Evolutionary conservation across 108 stramenopile species (phyloP).

Genomic region (Skeletonema grethae): DNA sequence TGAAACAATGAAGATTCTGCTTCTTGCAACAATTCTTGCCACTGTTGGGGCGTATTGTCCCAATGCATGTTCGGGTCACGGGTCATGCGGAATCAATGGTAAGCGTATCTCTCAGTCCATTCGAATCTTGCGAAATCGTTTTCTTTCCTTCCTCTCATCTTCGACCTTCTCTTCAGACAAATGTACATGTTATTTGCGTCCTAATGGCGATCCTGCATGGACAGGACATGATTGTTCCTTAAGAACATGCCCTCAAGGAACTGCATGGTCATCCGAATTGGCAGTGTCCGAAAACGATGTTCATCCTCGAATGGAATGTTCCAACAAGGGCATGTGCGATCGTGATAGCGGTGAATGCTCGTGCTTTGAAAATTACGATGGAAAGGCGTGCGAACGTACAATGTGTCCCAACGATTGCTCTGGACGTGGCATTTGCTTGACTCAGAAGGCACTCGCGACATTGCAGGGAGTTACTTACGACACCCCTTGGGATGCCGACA

Average conservation of each 20-base stretch:
- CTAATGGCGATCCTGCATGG: slow-evolving; percentile 72
- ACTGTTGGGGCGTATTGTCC: slow-evolving; percentile 51
- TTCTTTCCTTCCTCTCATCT: not conserved
- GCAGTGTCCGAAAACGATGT: slow-evolving; percentile 49
- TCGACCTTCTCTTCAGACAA: not conserved
- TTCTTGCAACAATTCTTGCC: slow-evolving; percentile 34
- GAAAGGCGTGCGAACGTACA: slow-evolving; percentile 78
- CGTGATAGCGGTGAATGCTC: slow-evolving; percentile 67
- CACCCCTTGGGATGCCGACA: slow-evolving; percentile 80
- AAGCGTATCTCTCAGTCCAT: not conserved
- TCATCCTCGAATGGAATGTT: slow-evolving; percentile 79
- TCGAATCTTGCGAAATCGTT: not conserved
- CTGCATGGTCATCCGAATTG: slow-evolving; percentile 54
- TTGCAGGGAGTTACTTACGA: slow-evolving; percentile 46
- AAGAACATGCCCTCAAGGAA: slow-evolving; percentile 77
- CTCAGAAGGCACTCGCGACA: slow-evolving; percentile 68
- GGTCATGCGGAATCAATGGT: slow-evolving; percentile 63
- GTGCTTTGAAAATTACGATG: slow-evolving; percentile 86
- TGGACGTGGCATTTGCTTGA: slow-evolving; percentile 68
- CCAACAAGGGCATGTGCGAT: slow-evolving; percentile 81
- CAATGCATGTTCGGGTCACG: slow-evolving; percentile 64
- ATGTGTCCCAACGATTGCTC: slow-evolving; percentile 76
- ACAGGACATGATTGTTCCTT: slow-evolving; percentile 77
- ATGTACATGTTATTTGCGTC: slow-evolving; percentile 78
- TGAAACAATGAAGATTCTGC: slow-evolving; percentile 10